A percentile compares a stretch with the other conserved stretches of the same genome.
Conservation (phyloP, 805 yeast species). For the Schwanniomyces sp. region DNA sequence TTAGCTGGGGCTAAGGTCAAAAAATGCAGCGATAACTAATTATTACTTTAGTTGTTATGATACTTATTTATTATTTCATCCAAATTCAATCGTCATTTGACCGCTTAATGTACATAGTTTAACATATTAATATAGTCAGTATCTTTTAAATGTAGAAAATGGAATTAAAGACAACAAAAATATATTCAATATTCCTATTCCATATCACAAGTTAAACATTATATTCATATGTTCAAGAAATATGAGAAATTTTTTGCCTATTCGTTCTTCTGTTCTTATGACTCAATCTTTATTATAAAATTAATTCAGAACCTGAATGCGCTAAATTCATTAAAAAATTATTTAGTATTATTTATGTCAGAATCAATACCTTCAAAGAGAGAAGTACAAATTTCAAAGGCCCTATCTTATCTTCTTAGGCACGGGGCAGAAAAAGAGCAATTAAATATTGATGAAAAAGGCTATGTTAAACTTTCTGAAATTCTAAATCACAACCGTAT, state of each 20-base stretch:
- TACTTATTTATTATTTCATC: background rate
- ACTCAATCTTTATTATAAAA: too few relatives aligned
- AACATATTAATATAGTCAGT: background rate
- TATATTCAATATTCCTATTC: too few relatives aligned
- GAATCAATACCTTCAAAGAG: constrained; percentile 22
- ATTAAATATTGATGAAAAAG: constrained; percentile 61
- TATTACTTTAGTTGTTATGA: background rate
- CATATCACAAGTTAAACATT: too few relatives aligned
- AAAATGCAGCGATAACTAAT: constrained; percentile 22
- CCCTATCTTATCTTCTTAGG: constrained; percentile 75
- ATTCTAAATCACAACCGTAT: constrained; percentile 59
- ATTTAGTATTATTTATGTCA: constrained; percentile 5
- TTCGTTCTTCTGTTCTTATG: too few relatives aligned
- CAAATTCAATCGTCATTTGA: background rate
- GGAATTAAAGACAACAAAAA: too few relatives aligned
- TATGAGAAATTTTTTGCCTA: too few relatives aligned
- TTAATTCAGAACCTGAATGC: too few relatives aligned
- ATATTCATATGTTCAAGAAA: too few relatives aligned
- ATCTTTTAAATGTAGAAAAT: too few relatives aligned
- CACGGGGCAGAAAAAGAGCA: constrained; percentile 79
- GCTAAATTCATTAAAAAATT: too few relatives aligned
- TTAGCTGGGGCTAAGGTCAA: constrained; percentile 53
- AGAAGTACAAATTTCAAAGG: constrained; percentile 63
- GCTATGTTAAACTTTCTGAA: constrained; percentile 58
- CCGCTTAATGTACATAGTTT: background rate